Evolutionary conservation across 352 stramenopile species (phyloP).

Genomic region (Aphanomyces euteiches): DNA sequence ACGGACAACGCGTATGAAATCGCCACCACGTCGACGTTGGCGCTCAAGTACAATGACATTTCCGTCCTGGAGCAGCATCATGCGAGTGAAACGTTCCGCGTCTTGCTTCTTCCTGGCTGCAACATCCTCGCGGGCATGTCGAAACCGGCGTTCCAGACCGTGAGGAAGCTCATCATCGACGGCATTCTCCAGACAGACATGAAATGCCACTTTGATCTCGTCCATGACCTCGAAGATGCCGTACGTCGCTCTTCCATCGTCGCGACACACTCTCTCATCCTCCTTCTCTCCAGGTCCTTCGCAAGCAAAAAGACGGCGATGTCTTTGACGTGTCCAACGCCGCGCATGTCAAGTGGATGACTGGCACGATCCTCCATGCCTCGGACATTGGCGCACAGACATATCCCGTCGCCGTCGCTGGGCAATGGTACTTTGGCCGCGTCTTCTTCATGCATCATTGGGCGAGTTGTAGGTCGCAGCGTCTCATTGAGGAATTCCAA

Average conservation of each 20-base stretch:
- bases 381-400: constrained; percentile 39
- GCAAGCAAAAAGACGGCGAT: constrained; percentile 29
- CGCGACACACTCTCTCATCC: neutral
- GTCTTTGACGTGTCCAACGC: constrained; percentile 36
- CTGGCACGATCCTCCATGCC: constrained; percentile 34
- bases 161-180: constrained; percentile 42
- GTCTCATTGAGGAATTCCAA: constrained; percentile 37
- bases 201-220: constrained; percentile 36
- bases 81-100: constrained; percentile 32
- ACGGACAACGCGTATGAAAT: constrained; percentile 45
- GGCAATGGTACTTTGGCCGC: constrained; percentile 31
- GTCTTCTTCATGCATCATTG: neutral
- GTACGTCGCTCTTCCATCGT: neutral
- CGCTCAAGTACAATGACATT: constrained; percentile 42
- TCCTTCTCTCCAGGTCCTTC: constrained; percentile 32
- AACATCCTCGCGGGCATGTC: constrained; percentile 38
- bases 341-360: constrained; percentile 37
- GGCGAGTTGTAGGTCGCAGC: constrained; percentile 6
- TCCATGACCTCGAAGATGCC: constrained; percentile 23
- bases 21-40: constrained; percentile 32
- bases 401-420: constrained; percentile 39
- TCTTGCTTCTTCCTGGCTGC: constrained; percentile 33
- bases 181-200: constrained; percentile 48
- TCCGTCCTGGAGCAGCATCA: constrained; percentile 48
- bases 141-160: constrained; percentile 30